Base-by-base conservation (phyloP, 345 rosid species). In the Mangifera indica region DNA sequence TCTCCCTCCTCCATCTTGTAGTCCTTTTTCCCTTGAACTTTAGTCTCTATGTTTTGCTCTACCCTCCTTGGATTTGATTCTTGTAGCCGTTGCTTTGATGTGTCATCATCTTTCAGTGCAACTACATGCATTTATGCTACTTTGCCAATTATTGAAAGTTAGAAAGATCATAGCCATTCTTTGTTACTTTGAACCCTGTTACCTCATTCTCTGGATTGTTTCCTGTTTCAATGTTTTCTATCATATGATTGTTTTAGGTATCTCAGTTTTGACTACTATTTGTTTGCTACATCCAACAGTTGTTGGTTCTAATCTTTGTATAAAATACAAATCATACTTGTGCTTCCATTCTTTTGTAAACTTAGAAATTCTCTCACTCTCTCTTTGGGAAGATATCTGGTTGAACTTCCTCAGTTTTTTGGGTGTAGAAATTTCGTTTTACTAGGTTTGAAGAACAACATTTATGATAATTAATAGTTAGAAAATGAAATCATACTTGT, bases 361-460 rank as follows among this genome's bases (percentile, higher is more conserved):
- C n/a, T 18, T 32, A 42, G 18, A 70, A 70, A 37, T 37, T 37
- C 25, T 24, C 63, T 22, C 15, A 21, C 4, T 53, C 26, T 29
- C 57, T 69, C 42, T 4, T 57, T 42, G 10, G 25, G 54, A 52
- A 69, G 26, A 56, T 56, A 17, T 24, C 25, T 20, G 63, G 21
- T 29, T 69, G 64, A 57, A 63, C 29, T 57, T 57, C 61, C 29
- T 57, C 11, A 48, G 49, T 45, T 10, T 8, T 60, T 44, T 56
- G 40, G 40, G 24, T 10, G 25, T 20, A 15, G 58, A 29, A 55
- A 3, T 6, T 57, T 32, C 22, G 52, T 7, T 51, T 58, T 46
- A 25, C 14, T 37, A 29, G 5, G 54, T 51, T 49, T 59, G 59
- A 26, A 18, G 18, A 57, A 54, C 24, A 53, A 46, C 54, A 18